Percentiles rank a stretch among this genome's conserved stretches.
Evolutionary conservation across 176 grass and related monocot species (phyloP).

Genomic region (Oropetium thomaeum): DNA sequence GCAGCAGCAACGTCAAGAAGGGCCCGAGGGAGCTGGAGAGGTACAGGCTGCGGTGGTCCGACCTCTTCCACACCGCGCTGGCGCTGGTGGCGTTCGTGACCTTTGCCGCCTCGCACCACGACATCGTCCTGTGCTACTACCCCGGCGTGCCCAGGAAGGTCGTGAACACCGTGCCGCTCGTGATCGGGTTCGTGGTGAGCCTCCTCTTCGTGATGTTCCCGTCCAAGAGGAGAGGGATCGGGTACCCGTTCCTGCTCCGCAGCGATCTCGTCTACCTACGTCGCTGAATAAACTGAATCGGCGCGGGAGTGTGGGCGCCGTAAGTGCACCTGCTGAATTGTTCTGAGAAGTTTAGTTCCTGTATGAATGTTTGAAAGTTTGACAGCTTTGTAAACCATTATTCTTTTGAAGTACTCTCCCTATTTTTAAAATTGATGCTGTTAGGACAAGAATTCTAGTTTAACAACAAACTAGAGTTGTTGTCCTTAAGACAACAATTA

Average conservation of each 20-base stretch:
- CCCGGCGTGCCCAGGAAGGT: slow-evolving; percentile 59
- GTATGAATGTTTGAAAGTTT: background rate
- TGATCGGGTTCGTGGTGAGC: slow-evolving; percentile 78
- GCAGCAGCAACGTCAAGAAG: slow-evolving; percentile 10
- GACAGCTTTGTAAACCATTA: background rate
- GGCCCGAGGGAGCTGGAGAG: slow-evolving; percentile 37
- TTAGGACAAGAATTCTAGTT: too few species aligned
- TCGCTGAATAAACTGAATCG: slow-evolving; percentile 21
- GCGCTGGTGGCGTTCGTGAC: slow-evolving; percentile 69
- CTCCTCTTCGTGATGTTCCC: slow-evolving; percentile 82
- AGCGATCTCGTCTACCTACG: slow-evolving; percentile 61
- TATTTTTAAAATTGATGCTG: too few species aligned
- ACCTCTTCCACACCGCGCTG: slow-evolving; percentile 67
- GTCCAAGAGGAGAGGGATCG: slow-evolving; percentile 75
- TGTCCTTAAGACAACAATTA: too few species aligned
- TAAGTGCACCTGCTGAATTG: background rate
- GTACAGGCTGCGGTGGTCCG: slow-evolving; percentile 68
- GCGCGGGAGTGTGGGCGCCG: too few species aligned
- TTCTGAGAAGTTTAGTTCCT: background rate
- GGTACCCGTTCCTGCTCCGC: slow-evolving; percentile 72
- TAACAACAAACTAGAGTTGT: too few species aligned
- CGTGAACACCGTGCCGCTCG: slow-evolving; percentile 66
- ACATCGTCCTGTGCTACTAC: slow-evolving; percentile 79
- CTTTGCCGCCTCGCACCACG: slow-evolving; percentile 70
- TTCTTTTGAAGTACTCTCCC: too few species aligned